Evolutionary conservation across 23 red algal species (phyloP).

Genomic region (Gracilaria gracilis): DNA sequence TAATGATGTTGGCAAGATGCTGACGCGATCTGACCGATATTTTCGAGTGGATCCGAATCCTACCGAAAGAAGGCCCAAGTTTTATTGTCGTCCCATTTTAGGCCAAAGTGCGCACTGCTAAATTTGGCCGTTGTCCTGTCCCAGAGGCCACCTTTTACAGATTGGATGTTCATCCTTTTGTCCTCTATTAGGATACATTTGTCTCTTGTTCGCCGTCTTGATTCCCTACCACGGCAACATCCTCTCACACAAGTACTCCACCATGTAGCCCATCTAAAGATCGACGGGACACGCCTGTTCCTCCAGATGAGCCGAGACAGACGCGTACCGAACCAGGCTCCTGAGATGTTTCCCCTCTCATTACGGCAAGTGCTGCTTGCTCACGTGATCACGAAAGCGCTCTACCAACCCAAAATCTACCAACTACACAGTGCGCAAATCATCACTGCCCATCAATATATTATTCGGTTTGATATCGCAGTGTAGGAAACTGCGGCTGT

Average conservation of each 20-base stretch:
- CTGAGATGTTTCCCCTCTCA: conserved; percentile 28
- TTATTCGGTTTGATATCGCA: conserved; percentile 67
- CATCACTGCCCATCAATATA: conserved; percentile 41
- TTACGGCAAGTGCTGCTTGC: conserved; percentile 33
- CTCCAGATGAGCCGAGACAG: conserved; percentile 17
- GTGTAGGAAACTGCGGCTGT: conserved; percentile 47
- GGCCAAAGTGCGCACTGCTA: too few species aligned
- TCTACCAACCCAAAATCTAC: conserved; percentile 42
- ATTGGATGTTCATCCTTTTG: conserved; percentile 21
- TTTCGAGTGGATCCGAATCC: too few species aligned
- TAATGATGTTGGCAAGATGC: too few species aligned
- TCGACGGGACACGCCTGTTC: conserved; percentile 46
- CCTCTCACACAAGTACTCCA: conserved; percentile 37
- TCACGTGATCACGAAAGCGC: conserved; percentile 51
- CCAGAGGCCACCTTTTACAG: too few species aligned
- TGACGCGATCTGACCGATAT: too few species aligned
- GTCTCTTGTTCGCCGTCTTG: conserved; percentile 17
- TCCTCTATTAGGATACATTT: conserved; percentile 24
- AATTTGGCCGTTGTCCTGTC: too few species aligned
- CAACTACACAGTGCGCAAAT: conserved; percentile 32
- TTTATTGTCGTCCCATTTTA: too few species aligned
- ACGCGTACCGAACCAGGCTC: conserved; percentile 41
- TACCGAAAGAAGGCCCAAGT: too few species aligned
- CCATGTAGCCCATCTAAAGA: conserved; percentile 51
- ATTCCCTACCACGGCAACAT: conserved; percentile 51